These are phyloP conservation scores for Nemania sp. DNA, from an alignment of 2,329 filamentous ascomycete species.

Conservation along the genomic window DNA sequence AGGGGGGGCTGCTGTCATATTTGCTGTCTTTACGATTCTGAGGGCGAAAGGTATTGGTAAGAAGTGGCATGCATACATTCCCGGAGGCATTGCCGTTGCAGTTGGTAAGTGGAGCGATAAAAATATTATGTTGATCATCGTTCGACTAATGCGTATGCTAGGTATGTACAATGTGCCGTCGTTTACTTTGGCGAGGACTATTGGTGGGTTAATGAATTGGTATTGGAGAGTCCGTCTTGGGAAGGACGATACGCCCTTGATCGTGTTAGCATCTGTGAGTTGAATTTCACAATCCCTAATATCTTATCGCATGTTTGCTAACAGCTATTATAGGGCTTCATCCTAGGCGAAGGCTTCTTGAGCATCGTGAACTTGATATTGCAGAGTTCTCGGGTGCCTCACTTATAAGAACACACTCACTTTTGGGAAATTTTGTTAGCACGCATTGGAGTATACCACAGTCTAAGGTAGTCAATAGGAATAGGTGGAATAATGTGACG, in stretches of 20 bases:
- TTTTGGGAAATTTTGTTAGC: neutral
- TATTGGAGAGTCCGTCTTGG: constrained; percentile 75
- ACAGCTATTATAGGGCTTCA: constrained; percentile 72
- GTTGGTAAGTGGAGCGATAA: constrained; percentile 71
- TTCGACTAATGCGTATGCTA: constrained; percentile 48
- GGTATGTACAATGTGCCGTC: constrained; percentile 98
- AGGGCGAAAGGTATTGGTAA: constrained; percentile 70
- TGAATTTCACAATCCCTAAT: neutral
- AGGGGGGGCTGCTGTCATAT: constrained; percentile 74
- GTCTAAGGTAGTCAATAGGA: neutral
- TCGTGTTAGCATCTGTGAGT: constrained; percentile 82
- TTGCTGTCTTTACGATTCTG: constrained; percentile 75
- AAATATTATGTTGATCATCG: neutral
- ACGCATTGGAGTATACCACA: neutral
- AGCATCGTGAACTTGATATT: constrained; percentile 91
- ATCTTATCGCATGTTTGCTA: constrained; percentile 12
- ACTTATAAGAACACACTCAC: constrained; percentile 63
- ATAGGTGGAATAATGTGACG: constrained; percentile 10
- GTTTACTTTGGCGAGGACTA: constrained; percentile 89
- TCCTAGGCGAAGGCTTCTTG: constrained; percentile 90
- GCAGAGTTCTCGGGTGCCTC: constrained; percentile 80
- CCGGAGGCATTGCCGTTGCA: constrained; percentile 94
- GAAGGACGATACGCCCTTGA: constrained; percentile 77
- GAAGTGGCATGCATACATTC: constrained; percentile 80
- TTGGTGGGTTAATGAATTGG: constrained; percentile 80